Percentiles rank a stretch among this genome's conserved stretches.
Conservation (phyloP, 371 early-diverging fungal genomes). For the Mucor saturninus region DNA sequence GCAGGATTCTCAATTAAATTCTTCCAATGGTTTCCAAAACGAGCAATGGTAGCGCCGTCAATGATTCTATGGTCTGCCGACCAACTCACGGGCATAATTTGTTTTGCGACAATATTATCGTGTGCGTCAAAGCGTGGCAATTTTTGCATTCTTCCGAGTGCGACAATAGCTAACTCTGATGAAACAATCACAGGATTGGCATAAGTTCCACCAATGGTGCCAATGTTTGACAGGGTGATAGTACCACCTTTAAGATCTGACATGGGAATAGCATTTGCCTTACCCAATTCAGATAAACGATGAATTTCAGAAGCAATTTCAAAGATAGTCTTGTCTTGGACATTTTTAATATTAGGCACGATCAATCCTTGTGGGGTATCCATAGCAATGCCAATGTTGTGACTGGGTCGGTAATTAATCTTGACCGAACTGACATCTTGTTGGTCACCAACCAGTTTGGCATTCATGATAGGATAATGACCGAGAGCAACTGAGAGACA, state of each 20-base stretch:
- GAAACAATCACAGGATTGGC: slow-evolving; percentile 92
- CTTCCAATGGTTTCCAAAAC: slow-evolving; percentile 90
- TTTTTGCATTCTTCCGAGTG: slow-evolving; percentile 83
- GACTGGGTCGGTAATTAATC: slow-evolving; percentile 74
- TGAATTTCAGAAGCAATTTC: slow-evolving; percentile 90
- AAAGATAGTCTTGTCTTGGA: slow-evolving; percentile 86
- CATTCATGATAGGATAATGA: slow-evolving; percentile 91
- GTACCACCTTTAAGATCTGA: slow-evolving; percentile 87
- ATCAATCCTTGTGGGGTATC: slow-evolving; percentile 93
- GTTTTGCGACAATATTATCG: slow-evolving; percentile 70
- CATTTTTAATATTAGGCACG: slow-evolving; percentile 95
- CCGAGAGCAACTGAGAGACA: slow-evolving; percentile 84
- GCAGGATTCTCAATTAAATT: slow-evolving; percentile 82
- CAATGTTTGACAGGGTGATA: slow-evolving; percentile 94
- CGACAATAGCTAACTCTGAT: slow-evolving; percentile 90
- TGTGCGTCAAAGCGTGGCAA: slow-evolving; percentile 81
- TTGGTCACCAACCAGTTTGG: slow-evolving; percentile 59
- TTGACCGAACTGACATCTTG: slow-evolving; percentile 56
- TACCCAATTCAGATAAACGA: slow-evolving; percentile 76
- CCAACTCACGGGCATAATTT: slow-evolving; percentile 86
- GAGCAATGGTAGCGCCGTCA: slow-evolving; percentile 96
- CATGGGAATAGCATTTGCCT: slow-evolving; percentile 63
- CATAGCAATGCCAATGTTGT: slow-evolving; percentile 97
- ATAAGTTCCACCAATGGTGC: slow-evolving; percentile 91
- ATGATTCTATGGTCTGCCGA: slow-evolving; percentile 97